phyloP scores from a whole-genome alignment of 1,284 basidiomycete genomes.

The Cryptococcus floricola region DNA sequence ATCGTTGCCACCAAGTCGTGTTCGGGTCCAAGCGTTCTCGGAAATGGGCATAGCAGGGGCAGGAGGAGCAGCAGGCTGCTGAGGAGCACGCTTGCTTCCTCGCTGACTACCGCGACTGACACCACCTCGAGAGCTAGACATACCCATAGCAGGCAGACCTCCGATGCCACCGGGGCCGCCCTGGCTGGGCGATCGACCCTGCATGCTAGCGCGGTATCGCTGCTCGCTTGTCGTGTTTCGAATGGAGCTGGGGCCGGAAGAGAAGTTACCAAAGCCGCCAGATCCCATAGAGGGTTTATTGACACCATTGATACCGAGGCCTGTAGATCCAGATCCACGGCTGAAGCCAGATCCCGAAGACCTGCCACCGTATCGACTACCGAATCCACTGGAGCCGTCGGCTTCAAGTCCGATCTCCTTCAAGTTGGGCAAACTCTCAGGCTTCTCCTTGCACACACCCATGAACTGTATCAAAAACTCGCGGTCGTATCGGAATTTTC shows the following conservation, averaged over 20 bases:
- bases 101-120: conserved; percentile 41
- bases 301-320: conserved; percentile 35
- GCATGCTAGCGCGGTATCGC: conserved; percentile 52
- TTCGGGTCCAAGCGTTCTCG: conserved; percentile 74
- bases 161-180: conserved; percentile 49
- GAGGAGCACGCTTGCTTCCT: conserved; percentile 37
- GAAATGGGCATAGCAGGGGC: conserved; percentile 61
- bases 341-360: conserved; percentile 53
- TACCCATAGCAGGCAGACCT: conserved; percentile 29
- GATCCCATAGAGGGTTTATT: conserved; percentile 52
- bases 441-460: conserved; percentile 90
- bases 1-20: conserved; percentile 51
- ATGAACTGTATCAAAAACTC: conserved; percentile 98
- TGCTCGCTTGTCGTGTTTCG: conserved; percentile 64
- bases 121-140: conserved; percentile 27
- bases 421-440: conserved; percentile 79
- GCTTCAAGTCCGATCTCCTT: conserved; percentile 89
- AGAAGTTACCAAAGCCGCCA: conserved; percentile 74
- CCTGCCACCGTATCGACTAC: conserved; percentile 30
- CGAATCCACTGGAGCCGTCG: conserved; percentile 54
- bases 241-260: conserved; percentile 44
- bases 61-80: conserved; percentile 15
- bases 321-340: conserved; percentile 42
- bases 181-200: conserved; percentile 64
- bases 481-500: conserved; percentile 96